Evolutionary conservation across 2,329 filamentous ascomycete species (phyloP).

Genomic region (Capronia epimyces): DNA sequence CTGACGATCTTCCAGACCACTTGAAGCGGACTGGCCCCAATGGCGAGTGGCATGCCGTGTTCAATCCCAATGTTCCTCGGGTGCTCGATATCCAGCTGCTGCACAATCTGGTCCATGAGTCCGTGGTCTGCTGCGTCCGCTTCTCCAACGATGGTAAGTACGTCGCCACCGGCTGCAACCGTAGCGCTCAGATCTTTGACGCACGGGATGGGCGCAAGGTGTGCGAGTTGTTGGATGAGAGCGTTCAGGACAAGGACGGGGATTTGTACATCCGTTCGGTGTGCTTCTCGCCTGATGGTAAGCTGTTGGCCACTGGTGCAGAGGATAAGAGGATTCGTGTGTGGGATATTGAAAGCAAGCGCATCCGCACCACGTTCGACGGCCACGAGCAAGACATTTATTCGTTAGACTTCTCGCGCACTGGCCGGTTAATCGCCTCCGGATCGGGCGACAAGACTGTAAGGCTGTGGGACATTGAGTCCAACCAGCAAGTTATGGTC

Average conservation of each 20-base stretch:
- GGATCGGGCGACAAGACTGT: slow-evolving; percentile 93
- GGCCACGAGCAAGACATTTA: slow-evolving; percentile 99
- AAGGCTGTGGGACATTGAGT: slow-evolving; percentile 91
- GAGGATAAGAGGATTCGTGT: slow-evolving; percentile 97
- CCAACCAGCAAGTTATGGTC: slow-evolving; percentile 72
- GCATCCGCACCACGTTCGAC: slow-evolving; percentile 87
- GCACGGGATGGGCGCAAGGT: slow-evolving; percentile 81
- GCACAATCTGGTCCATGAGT: slow-evolving; percentile 87
- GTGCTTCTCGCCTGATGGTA: slow-evolving; percentile 95
- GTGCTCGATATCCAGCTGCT: slow-evolving; percentile 89
- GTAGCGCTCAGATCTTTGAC: slow-evolving; percentile 98
- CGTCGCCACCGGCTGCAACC: slow-evolving; percentile 93
- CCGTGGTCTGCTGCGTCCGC: slow-evolving; percentile 94
- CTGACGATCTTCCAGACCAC: slow-evolving; percentile 75
- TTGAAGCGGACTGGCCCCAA: slow-evolving; percentile 75
- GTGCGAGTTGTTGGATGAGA: slow-evolving; percentile 83
- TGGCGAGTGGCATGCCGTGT: slow-evolving; percentile 88
- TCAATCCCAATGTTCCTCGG: slow-evolving; percentile 86
- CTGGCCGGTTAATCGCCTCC: slow-evolving; percentile 89
- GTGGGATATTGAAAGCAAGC: slow-evolving; percentile 82
- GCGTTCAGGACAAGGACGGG: slow-evolving; percentile 69
- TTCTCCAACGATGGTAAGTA: slow-evolving; percentile 96
- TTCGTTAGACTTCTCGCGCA: slow-evolving; percentile 87
- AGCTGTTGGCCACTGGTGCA: slow-evolving; percentile 88
- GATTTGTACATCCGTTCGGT: slow-evolving; percentile 97